Conservation (phyloP, 1,284 basidiomycete species). For the Porphyrellus sp. region DNA sequence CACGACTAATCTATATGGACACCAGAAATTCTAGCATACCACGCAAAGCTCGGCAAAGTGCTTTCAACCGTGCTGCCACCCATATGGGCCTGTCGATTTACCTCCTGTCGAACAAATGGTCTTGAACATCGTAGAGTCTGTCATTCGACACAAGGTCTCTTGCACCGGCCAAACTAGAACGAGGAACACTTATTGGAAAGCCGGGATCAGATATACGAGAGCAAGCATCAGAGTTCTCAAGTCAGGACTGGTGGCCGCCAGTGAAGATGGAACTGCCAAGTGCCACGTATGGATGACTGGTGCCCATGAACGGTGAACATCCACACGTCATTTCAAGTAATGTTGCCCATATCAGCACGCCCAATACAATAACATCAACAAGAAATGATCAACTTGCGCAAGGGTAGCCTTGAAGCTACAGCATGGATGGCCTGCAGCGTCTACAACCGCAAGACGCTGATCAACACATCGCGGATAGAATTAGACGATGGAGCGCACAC, state of each 20-base stretch:
- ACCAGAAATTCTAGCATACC: slow-evolving; percentile 41
- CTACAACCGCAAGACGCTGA: too few species aligned
- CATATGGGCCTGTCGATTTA: slow-evolving; percentile 60
- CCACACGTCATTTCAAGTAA: too few species aligned
- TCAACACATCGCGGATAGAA: too few species aligned
- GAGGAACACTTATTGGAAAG: slow-evolving; percentile 4
- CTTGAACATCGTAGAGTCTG: slow-evolving; percentile 46
- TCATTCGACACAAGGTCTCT: slow-evolving; percentile 18
- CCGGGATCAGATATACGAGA: slow-evolving; percentile 7
- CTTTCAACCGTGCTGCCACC: slow-evolving; percentile 72
- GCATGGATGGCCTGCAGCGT: too few species aligned
- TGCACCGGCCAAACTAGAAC: slow-evolving; percentile 34
- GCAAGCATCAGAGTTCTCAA: slow-evolving; percentile 15
- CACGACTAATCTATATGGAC: not conserved
- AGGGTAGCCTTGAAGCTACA: too few species aligned
- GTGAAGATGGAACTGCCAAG: not conserved
- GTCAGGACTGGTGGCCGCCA: not conserved
- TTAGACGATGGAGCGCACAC: too few species aligned
- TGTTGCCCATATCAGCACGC: too few species aligned
- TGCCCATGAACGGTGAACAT: too few species aligned
- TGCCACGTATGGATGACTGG: too few species aligned
- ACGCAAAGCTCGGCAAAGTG: slow-evolving; percentile 69
- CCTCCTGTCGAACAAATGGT: not conserved
- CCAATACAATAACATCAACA: too few species aligned
- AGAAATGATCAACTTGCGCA: too few species aligned